Evolutionary conservation across 140 eudicot species (phyloP).

Genomic region (Stevia rebaudiana): DNA sequence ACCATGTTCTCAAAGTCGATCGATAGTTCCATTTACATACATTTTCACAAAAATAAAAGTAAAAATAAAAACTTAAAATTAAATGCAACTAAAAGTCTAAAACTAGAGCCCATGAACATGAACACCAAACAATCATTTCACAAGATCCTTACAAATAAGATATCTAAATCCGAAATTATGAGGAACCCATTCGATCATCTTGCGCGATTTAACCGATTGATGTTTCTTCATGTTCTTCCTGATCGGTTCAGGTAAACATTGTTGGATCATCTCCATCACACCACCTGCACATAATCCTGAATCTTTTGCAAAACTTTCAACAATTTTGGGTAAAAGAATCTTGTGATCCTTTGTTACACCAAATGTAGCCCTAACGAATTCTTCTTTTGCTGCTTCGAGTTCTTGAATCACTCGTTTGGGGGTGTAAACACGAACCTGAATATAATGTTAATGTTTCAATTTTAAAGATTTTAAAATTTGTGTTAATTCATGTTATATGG

Average conservation of each 20-base stretch:
- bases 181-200: constrained; percentile 79
- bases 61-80: not conserved
- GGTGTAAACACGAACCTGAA: constrained; percentile 79
- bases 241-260: constrained; percentile 71
- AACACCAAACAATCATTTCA: constrained; percentile 37
- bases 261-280: constrained; percentile 75
- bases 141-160: constrained; percentile 76
- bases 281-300: constrained; percentile 62
- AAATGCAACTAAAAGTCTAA: not conserved
- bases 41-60: not conserved
- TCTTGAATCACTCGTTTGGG: constrained; percentile 77
- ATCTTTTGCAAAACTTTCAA: constrained; percentile 80
- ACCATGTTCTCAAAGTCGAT: constrained; percentile 2
- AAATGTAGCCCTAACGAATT: constrained; percentile 86
- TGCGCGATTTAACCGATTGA: constrained; percentile 50
- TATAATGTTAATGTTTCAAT: not conserved
- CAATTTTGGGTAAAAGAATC: constrained; percentile 62
- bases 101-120: not conserved
- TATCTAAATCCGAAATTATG: constrained; percentile 82
- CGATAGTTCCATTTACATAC: constrained; percentile 25
- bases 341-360: constrained; percentile 77
- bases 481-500: not conserved
- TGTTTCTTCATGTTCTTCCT: constrained; percentile 72
- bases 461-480: not conserved
- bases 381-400: constrained; percentile 85